phyloP scores from a whole-genome alignment of 2,329 filamentous ascomycete species.

The Hypomyces rosellus region DNA sequence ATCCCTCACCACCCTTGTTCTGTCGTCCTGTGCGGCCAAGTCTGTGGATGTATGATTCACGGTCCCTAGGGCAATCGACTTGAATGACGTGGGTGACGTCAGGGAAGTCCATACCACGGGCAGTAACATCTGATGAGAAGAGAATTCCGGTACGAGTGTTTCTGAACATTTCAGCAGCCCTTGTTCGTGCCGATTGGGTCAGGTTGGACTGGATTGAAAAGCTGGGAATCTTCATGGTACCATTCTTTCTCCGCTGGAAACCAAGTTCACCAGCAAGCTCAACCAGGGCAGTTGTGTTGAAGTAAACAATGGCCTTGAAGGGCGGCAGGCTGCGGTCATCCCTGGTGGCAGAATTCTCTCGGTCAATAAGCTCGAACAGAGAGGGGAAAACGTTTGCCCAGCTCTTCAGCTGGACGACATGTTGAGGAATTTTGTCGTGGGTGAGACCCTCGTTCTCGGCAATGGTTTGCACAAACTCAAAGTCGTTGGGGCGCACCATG shows the following conservation, averaged over 20 bases:
- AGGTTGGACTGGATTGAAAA: slow-evolving; percentile 75
- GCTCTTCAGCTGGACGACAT: slow-evolving; percentile 58
- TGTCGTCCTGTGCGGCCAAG: slow-evolving; percentile 72
- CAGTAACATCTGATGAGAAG: slow-evolving; percentile 74
- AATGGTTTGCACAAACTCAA: slow-evolving; percentile 89
- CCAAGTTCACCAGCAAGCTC: slow-evolving; percentile 54
- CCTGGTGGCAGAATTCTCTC: slow-evolving; percentile 43
- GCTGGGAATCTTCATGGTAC: slow-evolving; percentile 29
- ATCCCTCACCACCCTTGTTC: slow-evolving; percentile 65
- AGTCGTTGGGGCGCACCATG: slow-evolving; percentile 71
- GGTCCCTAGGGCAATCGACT: slow-evolving; percentile 55
- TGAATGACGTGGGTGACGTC: slow-evolving; percentile 76
- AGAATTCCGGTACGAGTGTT: slow-evolving; percentile 55
- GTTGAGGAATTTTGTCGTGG: slow-evolving; percentile 77
- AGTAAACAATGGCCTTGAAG: slow-evolving; percentile 96
- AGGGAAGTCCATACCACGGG: slow-evolving; percentile 78
- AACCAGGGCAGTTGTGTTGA: slow-evolving; percentile 71
- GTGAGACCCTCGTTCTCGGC: slow-evolving; percentile 74
- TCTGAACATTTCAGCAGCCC: slow-evolving; percentile 67
- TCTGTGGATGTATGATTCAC: slow-evolving; percentile 71
- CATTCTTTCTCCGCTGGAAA: slow-evolving; percentile 33
- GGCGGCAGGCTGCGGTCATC: slow-evolving; percentile 42
- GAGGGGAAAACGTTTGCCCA: slow-evolving; percentile 73
- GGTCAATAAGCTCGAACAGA: slow-evolving; percentile 67
- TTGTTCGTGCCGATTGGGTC: slow-evolving; percentile 61